Conservation (phyloP, 2,329 filamentous ascomycete species). For the Fusarium chuoi region DNA sequence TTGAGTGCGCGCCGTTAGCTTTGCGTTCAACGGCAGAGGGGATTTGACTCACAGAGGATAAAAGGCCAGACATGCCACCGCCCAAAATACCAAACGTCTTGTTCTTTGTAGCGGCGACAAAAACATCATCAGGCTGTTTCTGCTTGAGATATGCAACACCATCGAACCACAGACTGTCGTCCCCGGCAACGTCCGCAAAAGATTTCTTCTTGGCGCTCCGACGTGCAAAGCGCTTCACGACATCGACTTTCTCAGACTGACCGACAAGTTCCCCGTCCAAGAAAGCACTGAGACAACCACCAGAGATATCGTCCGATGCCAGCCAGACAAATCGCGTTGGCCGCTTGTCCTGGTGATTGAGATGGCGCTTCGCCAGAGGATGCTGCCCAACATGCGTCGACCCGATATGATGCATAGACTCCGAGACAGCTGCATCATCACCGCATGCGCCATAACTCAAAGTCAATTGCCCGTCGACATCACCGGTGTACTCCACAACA, state of each 20-base stretch:
- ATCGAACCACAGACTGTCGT: constrained; percentile 33
- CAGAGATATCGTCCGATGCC: not conserved
- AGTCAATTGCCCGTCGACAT: constrained; percentile 32
- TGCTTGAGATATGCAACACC: constrained; percentile 41
- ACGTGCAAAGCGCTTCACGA: not conserved
- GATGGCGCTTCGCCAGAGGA: constrained; percentile 35
- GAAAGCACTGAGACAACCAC: constrained; percentile 39
- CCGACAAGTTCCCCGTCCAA: constrained; percentile 30
- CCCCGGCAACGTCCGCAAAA: constrained; percentile 7
- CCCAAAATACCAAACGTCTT: constrained; percentile 49
- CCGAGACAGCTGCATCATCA: not conserved
- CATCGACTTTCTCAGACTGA: constrained; percentile 15
- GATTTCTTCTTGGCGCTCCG: not conserved
- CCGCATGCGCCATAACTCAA: constrained; percentile 35
- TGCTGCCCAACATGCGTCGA: constrained; percentile 38
- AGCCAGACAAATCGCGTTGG: constrained; percentile 41
- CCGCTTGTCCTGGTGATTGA: constrained; percentile 14
- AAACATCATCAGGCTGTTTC: constrained; percentile 37
- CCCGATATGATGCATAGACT: constrained; percentile 32
- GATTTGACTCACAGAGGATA: not conserved
- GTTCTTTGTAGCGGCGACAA: constrained; percentile 38
- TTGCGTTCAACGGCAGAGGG: accelerated
- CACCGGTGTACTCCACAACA: constrained; percentile 30
- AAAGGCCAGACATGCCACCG: constrained; percentile 50
- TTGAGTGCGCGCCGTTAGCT: not conserved